A percentile compares a stretch with the other conserved stretches of the same genome.
These are phyloP conservation scores for Podospora pseudoanserina DNA, from an alignment of 495 filamentous ascomycete genomes.

Conservation along the genomic window DNA sequence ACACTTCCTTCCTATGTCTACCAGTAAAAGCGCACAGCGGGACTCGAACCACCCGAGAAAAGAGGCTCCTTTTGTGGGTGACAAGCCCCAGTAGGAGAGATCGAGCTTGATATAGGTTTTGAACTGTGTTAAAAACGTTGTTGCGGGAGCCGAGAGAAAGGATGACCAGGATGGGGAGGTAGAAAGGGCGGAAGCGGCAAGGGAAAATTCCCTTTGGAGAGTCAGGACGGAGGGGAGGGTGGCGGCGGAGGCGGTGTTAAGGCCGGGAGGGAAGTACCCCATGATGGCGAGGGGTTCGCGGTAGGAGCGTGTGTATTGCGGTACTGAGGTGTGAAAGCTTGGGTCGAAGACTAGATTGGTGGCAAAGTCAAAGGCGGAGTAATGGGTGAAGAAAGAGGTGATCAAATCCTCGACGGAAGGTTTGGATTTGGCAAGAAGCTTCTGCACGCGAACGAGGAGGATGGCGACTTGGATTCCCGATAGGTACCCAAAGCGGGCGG, in stretches of 20 bases:
- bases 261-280: slow-evolving; percentile 49
- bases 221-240: slow-evolving; percentile 45
- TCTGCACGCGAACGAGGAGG: slow-evolving; percentile 51
- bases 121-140: slow-evolving; percentile 44
- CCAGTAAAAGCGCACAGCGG: slow-evolving; percentile 46
- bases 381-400: slow-evolving; percentile 55
- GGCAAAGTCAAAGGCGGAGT: slow-evolving; percentile 52
- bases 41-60: slow-evolving; percentile 57
- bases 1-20: slow-evolving; percentile 46
- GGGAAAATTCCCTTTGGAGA: slow-evolving; percentile 48
- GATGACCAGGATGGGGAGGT: slow-evolving; percentile 39
- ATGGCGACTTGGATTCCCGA: slow-evolving; percentile 57
- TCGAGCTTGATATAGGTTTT: slow-evolving; percentile 51
- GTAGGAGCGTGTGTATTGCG: slow-evolving; percentile 45
- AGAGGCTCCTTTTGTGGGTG: slow-evolving; percentile 40
- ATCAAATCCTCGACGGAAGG: slow-evolving; percentile 43
- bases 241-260: slow-evolving; percentile 52
- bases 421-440: slow-evolving; percentile 36
- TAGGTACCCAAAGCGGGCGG: slow-evolving; percentile 55
- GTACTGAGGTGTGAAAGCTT: slow-evolving; percentile 38
- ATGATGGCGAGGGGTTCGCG: slow-evolving; percentile 56
- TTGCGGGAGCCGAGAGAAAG: slow-evolving; percentile 31
- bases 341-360: slow-evolving; percentile 50
- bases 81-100: slow-evolving; percentile 54
- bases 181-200: slow-evolving; percentile 32